Percentiles rank a stretch among this genome's conserved stretches.
Conservation (phyloP, 768 basidiomycete species). For the Suillus hirtellus region DNA sequence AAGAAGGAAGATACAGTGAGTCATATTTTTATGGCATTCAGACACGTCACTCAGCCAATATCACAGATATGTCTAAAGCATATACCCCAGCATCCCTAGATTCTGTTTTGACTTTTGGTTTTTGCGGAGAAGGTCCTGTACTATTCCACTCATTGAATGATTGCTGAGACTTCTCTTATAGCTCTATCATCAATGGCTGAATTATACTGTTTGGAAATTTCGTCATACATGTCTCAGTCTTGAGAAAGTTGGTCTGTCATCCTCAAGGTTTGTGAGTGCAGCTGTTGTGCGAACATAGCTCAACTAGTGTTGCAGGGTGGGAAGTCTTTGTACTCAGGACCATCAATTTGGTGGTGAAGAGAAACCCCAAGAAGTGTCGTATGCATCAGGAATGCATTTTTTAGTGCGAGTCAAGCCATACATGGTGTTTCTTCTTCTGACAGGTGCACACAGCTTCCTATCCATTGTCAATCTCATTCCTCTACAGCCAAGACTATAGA, state of each 20-base stretch:
- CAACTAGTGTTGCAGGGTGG: conserved; percentile 49
- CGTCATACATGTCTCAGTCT: conserved; percentile 66
- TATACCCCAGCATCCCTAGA: conserved; percentile 53
- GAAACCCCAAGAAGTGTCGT: conserved; percentile 79
- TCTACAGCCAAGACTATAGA: conserved; percentile 60
- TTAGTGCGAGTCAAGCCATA: conserved; percentile 57
- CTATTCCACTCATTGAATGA: background rate
- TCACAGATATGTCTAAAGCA: conserved; percentile 71
- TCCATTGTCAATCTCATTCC: conserved; percentile 74
- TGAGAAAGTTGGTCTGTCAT: conserved; percentile 75
- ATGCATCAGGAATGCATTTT: conserved; percentile 86
- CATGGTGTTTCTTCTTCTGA: conserved; percentile 7
- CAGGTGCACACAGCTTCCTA: conserved; percentile 59
- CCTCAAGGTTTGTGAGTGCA: conserved; percentile 55
- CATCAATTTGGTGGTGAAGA: conserved; percentile 73
- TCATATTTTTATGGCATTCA: conserved; percentile 13
- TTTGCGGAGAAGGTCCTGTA: conserved; percentile 84
- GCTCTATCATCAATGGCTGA: conserved; percentile 85
- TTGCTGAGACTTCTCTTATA: conserved; percentile 28
- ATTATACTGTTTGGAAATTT: conserved; percentile 78
- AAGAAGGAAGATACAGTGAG: conserved; percentile 70
- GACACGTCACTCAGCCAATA: background rate
- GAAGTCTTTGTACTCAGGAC: conserved; percentile 65
- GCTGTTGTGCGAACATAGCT: conserved; percentile 5
- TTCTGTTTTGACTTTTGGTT: conserved; percentile 73